Conservation (phyloP, 371 early-diverging fungal species). For the Rhizopus arrhizus region DNA sequence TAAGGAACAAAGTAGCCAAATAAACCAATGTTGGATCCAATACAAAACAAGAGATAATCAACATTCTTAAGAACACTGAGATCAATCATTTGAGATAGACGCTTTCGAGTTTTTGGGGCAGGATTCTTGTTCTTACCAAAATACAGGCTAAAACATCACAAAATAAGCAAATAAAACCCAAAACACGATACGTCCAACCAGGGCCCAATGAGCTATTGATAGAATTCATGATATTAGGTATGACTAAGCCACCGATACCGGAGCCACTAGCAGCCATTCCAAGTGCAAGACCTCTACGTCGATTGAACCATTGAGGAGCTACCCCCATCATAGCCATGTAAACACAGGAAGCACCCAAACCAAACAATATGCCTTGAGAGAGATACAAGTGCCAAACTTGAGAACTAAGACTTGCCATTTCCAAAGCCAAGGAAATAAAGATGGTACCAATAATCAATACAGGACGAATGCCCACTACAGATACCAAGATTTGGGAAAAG, state of each 20-base stretch:
- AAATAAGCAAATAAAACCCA: slow-evolving; percentile 53
- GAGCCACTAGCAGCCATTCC: slow-evolving; percentile 78
- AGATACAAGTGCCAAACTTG: slow-evolving; percentile 67
- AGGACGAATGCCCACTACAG: slow-evolving; percentile 28
- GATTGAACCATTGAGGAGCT: slow-evolving; percentile 77
- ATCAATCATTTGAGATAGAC: slow-evolving; percentile 44
- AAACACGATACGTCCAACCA: slow-evolving; percentile 60
- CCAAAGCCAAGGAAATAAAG: slow-evolving; percentile 31
- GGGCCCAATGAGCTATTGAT: slow-evolving; percentile 59
- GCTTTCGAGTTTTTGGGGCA: slow-evolving; percentile 19
- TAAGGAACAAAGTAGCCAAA: slow-evolving; percentile 66
- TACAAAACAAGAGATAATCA: slow-evolving; percentile 47
- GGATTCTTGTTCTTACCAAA: slow-evolving; percentile 43
- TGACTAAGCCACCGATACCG: slow-evolving; percentile 76
- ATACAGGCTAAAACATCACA: slow-evolving; percentile 39
- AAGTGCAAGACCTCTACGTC: slow-evolving; percentile 69
- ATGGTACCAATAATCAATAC: slow-evolving; percentile 32
- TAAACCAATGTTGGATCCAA: slow-evolving; percentile 46
- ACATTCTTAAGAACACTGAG: slow-evolving; percentile 46
- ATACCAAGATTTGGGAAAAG: slow-evolving; percentile 30
- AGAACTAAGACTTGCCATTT: slow-evolving; percentile 39
- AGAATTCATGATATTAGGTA: slow-evolving; percentile 65
- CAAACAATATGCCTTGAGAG: slow-evolving; percentile 72
- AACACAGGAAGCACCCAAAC: slow-evolving; percentile 62
- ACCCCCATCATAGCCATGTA: slow-evolving; percentile 49